Base-by-base conservation (phyloP, 2,329 filamentous ascomycete genomes). In the Monosporascus sp. region DNA sequence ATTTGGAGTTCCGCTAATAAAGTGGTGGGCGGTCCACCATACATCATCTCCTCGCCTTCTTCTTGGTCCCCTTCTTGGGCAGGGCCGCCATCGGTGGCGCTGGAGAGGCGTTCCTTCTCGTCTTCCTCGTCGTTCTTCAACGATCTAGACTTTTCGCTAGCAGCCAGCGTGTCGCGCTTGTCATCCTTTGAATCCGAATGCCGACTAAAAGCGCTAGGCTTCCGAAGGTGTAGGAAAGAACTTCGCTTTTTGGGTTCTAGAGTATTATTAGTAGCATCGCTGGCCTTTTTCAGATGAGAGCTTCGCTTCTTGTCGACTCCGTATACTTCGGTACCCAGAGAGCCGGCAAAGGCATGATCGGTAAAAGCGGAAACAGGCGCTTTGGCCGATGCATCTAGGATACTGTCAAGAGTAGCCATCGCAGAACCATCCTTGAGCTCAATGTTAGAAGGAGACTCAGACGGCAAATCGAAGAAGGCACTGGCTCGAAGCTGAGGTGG, bases 281-380 rank as follows among this genome's bases (percentile, higher is more conserved):
- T 64, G 25, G 56, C 56, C 49, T 56, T 60, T 43, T 66, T 64
- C 31, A 65, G 59, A n/a, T 65, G 63, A 15, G 72, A 70, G 51
- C 71, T 77, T 49, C 75, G 76, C 61, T 79, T 81, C 67, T 77
- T 80, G 59, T 79, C 73, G 58, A 74, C 66, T 36, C 87, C 87
- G 65, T 94, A 95, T 0, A 92, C 81, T 62, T 93, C 88, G 5
- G 81, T 69, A 24, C 90, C 88, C 11, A 91, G 76, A 57, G 85
- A 83, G 5, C 91, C 91, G 27, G 86, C 88, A 65, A 89, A 91
- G 0, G 87, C 83, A 68, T 97, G 91, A 64, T 97, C 90, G 0
- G 89, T 96, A 63, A 97, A 97, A 25, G 92, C 93, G 60, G 80
- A 90, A 31, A 96, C 91, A 1, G 94, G 94, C 0, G 94, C 93